phyloP scores from a whole-genome alignment of 306 rosid species.

The Vigna hirtella region DNA sequence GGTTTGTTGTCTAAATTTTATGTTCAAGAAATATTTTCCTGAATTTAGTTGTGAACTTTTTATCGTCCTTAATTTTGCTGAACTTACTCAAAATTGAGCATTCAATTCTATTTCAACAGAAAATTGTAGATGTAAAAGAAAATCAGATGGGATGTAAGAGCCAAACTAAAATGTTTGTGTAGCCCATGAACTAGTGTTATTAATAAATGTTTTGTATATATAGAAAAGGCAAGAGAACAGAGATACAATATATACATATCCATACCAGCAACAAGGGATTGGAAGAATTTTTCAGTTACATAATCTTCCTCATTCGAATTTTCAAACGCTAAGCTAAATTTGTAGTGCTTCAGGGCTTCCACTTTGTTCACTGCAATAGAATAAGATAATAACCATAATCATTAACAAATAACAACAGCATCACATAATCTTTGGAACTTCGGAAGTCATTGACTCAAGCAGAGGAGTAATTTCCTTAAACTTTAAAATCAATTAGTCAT shows the following conservation, averaged over 20 bases:
- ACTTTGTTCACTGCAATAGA: conserved; percentile 80
- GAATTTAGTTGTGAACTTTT: background rate
- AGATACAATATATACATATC: conserved; percentile 36
- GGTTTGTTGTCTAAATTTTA: background rate
- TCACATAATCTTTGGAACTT: conserved; percentile 1
- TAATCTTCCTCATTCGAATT: conserved; percentile 99
- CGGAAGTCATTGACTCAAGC: conserved; percentile 24
- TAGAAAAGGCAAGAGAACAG: conserved; percentile 34
- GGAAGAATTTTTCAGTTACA: conserved; percentile 98
- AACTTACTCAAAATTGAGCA: conserved; percentile 27
- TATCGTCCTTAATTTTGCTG: background rate
- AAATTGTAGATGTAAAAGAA: conserved; percentile 19
- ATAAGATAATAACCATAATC: conserved; percentile 17
- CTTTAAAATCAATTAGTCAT: conserved; percentile 16
- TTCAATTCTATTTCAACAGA: conserved; percentile 28
- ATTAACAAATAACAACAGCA: conserved; percentile 8
- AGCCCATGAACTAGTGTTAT: conserved; percentile 15
- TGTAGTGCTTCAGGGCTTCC: conserved; percentile 83
- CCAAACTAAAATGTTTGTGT: conserved; percentile 16
- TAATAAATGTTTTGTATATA: conserved; percentile 24
- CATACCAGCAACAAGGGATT: conserved; percentile 97
- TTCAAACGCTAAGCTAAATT: conserved; percentile 96
- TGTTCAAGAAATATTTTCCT: background rate
- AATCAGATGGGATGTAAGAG: conserved; percentile 20
- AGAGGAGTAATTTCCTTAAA: conserved; percentile 13